These are phyloP conservation scores for Falciphora oryzae DNA, from an alignment of 2,329 filamentous ascomycete species.

Conservation along the genomic window DNA sequence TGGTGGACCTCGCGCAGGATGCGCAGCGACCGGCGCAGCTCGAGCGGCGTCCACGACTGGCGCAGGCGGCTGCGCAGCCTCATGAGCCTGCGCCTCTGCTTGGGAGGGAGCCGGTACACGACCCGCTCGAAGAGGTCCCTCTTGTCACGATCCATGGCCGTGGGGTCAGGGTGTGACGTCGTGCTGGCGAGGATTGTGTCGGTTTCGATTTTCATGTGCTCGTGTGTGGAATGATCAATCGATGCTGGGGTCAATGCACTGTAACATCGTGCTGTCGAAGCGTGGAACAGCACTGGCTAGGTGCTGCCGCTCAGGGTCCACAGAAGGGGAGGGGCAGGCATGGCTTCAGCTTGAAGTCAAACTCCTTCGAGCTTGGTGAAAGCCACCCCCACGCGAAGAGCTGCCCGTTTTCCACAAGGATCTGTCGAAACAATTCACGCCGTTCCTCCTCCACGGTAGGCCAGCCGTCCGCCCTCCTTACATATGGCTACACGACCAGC, in stretches of 20 bases:
- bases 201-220: no score
- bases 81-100: constrained; percentile 2
- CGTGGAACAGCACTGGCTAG: no score
- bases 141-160: no score
- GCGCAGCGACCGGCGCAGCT: constrained; percentile 1
- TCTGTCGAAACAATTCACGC: neutral
- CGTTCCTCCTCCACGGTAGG: neutral
- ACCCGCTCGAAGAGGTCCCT: no score
- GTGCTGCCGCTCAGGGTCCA: no score
- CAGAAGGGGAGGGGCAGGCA: no score
- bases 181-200: no score
- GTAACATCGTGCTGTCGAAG: no score
- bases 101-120: neutral
- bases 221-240: no score
- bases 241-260: no score
- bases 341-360: neutral
- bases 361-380: neutral
- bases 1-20: constrained; percentile 3
- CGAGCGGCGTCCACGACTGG: neutral
- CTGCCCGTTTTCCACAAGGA: neutral
- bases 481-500: neutral
- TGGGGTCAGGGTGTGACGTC: no score
- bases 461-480: neutral
- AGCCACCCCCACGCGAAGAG: neutral
- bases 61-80: neutral